Evolutionary conservation across 2,329 filamentous ascomycete species (phyloP).

Genomic region (Neonectria sp.): DNA sequence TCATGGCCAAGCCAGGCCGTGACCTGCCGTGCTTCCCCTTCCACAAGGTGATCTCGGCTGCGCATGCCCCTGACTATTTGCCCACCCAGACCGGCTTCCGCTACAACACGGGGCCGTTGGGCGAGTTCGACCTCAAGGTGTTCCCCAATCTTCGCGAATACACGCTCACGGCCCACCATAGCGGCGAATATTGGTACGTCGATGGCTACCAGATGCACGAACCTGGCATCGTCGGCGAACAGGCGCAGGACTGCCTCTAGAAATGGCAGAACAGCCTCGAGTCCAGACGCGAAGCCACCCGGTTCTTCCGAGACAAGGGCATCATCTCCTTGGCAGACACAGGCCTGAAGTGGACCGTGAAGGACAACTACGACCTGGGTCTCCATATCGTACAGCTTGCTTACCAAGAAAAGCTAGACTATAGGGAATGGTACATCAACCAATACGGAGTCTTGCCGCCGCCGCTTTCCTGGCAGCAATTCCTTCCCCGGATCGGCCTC

Average conservation of each 20-base stretch:
- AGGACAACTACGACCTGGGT: too few species aligned
- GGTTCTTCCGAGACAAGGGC: neutral
- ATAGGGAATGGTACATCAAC: too few species aligned
- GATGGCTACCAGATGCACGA: neutral
- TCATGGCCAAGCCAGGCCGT: neutral
- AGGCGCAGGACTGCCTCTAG: neutral
- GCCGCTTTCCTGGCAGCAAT: neutral
- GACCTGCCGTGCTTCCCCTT: neutral
- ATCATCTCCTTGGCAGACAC: neutral
- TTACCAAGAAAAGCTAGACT: too few species aligned
- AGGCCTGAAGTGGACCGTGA: neutral
- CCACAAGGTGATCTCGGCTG: neutral
- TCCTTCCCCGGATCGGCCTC: slow-evolving; percentile 5
- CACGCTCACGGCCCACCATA: neutral
- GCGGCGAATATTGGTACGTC: neutral
- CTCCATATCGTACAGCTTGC: too few species aligned
- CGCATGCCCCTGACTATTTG: neutral
- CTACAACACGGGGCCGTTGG: neutral
- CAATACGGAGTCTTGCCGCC: neutral
- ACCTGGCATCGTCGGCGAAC: neutral
- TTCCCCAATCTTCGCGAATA: neutral
- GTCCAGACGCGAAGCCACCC: neutral
- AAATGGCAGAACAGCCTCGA: neutral
- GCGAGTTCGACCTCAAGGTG: neutral
- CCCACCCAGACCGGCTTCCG: neutral